These are phyloP conservation scores for Tulasnella calospora DNA, from an alignment of 768 basidiomycete genomes.

Conservation along the genomic window DNA sequence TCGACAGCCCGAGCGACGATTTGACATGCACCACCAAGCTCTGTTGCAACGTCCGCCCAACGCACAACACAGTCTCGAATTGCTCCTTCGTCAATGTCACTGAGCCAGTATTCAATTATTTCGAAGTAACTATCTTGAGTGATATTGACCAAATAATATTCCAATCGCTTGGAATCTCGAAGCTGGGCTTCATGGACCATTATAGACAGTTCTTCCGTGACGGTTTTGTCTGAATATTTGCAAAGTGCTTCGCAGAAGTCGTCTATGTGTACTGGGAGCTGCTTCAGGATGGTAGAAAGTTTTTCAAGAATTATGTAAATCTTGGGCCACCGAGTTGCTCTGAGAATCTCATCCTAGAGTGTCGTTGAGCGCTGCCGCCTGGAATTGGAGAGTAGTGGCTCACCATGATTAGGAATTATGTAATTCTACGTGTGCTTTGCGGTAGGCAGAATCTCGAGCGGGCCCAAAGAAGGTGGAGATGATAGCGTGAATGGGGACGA, in stretches of 20 bases:
- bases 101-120: background rate
- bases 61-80: background rate
- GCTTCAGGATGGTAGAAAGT: background rate
- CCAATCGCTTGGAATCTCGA: background rate
- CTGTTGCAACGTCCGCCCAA: background rate
- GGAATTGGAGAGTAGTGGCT: background rate
- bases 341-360: background rate
- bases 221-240: background rate
- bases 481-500: conserved; percentile 46
- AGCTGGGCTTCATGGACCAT: background rate
- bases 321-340: background rate
- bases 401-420: background rate
- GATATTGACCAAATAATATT: background rate
- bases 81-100: background rate
- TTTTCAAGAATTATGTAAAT: background rate
- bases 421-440: background rate
- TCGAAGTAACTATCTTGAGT: background rate
- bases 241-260: background rate
- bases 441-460: no score
- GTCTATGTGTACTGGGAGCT: background rate
- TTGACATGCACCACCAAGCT: background rate
- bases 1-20: conserved; percentile 36
- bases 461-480: conserved; percentile 44
- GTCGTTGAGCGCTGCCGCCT: background rate
- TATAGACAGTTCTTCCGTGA: background rate